Evolutionary conservation across 1,284 basidiomycete species (phyloP), one percentile per base, ranked within the genome.

Genomic region (Golubevia sp.): DNA sequence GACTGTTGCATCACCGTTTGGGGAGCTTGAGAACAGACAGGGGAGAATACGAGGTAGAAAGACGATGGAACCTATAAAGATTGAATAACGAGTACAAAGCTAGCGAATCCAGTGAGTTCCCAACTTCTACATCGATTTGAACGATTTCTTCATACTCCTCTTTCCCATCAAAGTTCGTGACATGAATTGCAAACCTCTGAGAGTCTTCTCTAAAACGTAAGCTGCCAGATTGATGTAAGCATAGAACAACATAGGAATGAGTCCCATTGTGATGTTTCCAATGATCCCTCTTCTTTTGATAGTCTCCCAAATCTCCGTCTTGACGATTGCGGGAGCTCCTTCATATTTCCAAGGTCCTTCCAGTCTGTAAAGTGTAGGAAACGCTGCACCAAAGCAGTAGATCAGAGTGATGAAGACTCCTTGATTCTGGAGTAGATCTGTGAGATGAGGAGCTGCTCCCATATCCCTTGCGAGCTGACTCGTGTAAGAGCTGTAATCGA

Each of bases 221-320:
- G 84, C 85, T 0, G 68, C 4, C 3, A 83, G 67, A 59, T 86
- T 86, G 58, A 86, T 67, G n/a, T 73, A 56, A 8, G 80, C 85
- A 59, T 86, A 86, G 64, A 86, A 86, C 11, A 74, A 26, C 83
- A 84, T 84, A 0, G 84, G 84, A 18, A 84, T 83, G 25, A 76
- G 53, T 15, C 62, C 21, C 21, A 90, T 90, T 58, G 88, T 79
- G 2, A 90, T 62, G 72, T 90, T 90, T 0, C 89, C 89, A 0
- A 86, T 67, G 1, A 87, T n/a, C 0, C 89, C 89, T 53, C 89
- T 83, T 0, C 89, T 85, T 7, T 83, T 86, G 61, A 90, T 88
- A 1, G 89, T 89, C 44, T 90, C 89, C 87, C 88, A 90, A 15
- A 90, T 84, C 76, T 90, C 89, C 0, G 87, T 88, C 74, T 86